These are phyloP conservation scores for Sclerospora graminicola DNA, from an alignment of 352 stramenopile genomes.

Conservation along the genomic window DNA sequence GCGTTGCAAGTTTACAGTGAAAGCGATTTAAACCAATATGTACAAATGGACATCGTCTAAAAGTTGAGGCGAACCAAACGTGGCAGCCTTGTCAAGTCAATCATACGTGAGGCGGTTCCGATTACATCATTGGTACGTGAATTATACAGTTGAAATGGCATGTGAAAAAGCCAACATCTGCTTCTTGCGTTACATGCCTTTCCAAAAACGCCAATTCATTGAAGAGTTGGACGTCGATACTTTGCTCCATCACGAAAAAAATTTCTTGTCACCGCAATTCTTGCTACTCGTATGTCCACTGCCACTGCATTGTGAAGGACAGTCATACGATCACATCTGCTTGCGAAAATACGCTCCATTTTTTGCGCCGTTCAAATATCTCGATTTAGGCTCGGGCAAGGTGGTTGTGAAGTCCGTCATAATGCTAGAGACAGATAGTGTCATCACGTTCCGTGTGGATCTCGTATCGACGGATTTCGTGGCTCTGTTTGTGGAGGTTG, in stretches of 20 bases:
- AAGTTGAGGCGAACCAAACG: slow-evolving; percentile 30
- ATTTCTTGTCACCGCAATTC: slow-evolving; percentile 31
- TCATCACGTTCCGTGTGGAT: slow-evolving; percentile 28
- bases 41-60: slow-evolving; percentile 29
- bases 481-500: slow-evolving; percentile 72
- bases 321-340: background rate
- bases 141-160: background rate
- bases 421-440: slow-evolving; percentile 4
- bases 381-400: slow-evolving; percentile 28
- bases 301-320: slow-evolving; percentile 15
- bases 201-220: slow-evolving; percentile 29
- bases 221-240: slow-evolving; percentile 16
- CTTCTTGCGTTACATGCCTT: background rate
- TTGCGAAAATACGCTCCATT: slow-evolving; percentile 44
- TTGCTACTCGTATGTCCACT: slow-evolving; percentile 46
- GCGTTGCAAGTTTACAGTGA: slow-evolving; percentile 31
- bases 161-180: slow-evolving; percentile 2
- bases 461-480: slow-evolving; percentile 39
- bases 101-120: slow-evolving; percentile 14
- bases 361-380: slow-evolving; percentile 65
- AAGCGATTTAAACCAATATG: slow-evolving; percentile 31
- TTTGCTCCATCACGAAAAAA: slow-evolving; percentile 5
- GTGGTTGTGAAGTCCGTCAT: slow-evolving; percentile 16
- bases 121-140: slow-evolving; percentile 30
- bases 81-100: slow-evolving; percentile 35